Conservation (phyloP, 768 basidiomycete genomes). For the Russula griseocarnosa region DNA sequence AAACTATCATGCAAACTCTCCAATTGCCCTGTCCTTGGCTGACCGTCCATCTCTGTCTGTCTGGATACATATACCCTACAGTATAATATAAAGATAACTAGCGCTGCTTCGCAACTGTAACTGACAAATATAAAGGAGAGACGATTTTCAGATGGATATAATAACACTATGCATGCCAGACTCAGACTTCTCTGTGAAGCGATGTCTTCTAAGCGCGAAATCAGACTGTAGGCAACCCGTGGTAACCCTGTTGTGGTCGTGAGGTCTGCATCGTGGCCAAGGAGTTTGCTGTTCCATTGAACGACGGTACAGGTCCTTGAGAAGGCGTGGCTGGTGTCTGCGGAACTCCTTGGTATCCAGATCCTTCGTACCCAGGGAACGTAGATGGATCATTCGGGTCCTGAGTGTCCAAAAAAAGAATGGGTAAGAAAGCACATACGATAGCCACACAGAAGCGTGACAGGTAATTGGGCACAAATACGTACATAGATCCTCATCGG, state of each 20-base stretch:
- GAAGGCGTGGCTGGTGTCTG: background rate
- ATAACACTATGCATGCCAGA: background rate
- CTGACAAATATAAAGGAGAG: background rate
- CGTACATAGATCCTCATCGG: constrained; percentile 18
- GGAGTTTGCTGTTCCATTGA: background rate
- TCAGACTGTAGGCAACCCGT: constrained; percentile 4
- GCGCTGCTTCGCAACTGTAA: background rate
- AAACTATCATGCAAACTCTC: background rate
- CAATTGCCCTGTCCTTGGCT: background rate
- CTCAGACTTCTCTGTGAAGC: background rate
- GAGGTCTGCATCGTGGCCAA: background rate
- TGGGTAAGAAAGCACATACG: no score
- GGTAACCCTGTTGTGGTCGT: background rate
- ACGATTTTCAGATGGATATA: background rate
- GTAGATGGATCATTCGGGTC: constrained; percentile 17
- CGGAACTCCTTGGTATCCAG: background rate
- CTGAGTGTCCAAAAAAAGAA: background rate
- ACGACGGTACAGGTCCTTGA: background rate
- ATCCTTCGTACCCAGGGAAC: constrained; percentile 3
- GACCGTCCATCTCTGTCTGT: background rate
- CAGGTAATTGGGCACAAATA: background rate
- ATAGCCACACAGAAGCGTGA: no score
- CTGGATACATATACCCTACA: background rate
- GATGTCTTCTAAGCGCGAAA: background rate
- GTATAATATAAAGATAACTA: background rate